Evolutionary conservation across 2,329 filamentous ascomycete genomes (phyloP).

Genomic region (Colletotrichum brevisporum): DNA sequence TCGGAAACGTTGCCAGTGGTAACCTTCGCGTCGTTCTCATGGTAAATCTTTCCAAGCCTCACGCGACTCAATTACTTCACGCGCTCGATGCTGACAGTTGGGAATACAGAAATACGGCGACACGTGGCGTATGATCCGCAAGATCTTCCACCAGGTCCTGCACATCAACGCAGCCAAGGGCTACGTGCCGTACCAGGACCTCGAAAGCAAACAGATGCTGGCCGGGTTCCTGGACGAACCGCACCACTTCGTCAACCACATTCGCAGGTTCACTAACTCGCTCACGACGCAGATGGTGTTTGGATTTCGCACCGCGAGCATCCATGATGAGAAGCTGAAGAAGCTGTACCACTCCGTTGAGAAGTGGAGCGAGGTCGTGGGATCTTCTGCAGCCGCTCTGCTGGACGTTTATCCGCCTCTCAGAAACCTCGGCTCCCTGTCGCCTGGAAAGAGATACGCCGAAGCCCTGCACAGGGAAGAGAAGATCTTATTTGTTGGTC

Average conservation of each 20-base stretch:
- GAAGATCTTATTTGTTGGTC: constrained; percentile 36
- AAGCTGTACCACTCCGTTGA: constrained; percentile 59
- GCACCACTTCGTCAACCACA: constrained; percentile 57
- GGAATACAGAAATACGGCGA: constrained; percentile 22
- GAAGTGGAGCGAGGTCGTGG: constrained; percentile 52
- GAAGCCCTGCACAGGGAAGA: constrained; percentile 50
- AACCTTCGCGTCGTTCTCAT: constrained; percentile 25
- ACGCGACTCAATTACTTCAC: not conserved
- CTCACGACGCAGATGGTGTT: constrained; percentile 66
- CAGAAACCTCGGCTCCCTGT: constrained; percentile 30
- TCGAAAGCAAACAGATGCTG: constrained; percentile 64
- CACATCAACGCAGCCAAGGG: constrained; percentile 53
- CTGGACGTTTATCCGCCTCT: constrained; percentile 63
- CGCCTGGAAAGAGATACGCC: constrained; percentile 46
- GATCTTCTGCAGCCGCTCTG: constrained; percentile 56
- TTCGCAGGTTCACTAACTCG: constrained; percentile 64
- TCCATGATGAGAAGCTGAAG: constrained; percentile 59
- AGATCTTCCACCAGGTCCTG: constrained; percentile 55
- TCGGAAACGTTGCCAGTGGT: constrained; percentile 21
- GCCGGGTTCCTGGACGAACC: constrained; percentile 52
- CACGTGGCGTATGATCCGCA: constrained; percentile 38
- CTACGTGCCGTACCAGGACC: constrained; percentile 54
- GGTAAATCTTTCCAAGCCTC: not conserved
- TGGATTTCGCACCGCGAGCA: constrained; percentile 58
- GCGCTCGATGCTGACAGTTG: not conserved